Base-by-base conservation (phyloP, 163 green algal genomes). In the Scenedesmus sp. region DNA sequence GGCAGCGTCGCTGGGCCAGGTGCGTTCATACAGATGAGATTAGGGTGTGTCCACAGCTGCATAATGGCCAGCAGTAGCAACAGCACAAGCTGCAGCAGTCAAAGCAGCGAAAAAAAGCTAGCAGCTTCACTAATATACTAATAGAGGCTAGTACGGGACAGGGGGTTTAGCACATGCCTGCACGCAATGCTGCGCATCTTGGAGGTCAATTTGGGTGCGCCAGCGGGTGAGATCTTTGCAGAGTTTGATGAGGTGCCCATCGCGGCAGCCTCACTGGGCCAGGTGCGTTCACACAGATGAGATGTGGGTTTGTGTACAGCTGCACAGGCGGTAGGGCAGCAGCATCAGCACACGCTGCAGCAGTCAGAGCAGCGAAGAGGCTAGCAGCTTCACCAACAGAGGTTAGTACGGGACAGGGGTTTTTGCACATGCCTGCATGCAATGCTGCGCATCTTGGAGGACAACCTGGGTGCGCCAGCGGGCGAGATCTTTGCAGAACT, bases 1-100 rank as follows among this genome's bases (percentile, higher is more conserved):
- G 6, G 98, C 98, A 0, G 98, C 98, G 81, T 98, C 95, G 13
- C 95, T 99, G 91, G 98, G 98, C 0, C 98, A 99, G 94, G 93
- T 94, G 85, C 7, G 90, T 57, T 59, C 13, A 52, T 46, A 18
- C 52, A 54, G 86, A 57, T 82, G 55, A 18, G 59, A 46, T 46
- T 1, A 64, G 59, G 59, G 59, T 64, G 6, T 55, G n/a, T 34
- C 1, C 66, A 15, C 55, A 34, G 55, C 55, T 54, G 84, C 76
- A 5, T 2, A n/a, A n/a, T 0, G 7, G 81, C 46, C 1, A 3
- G 16, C 16, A 12, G 54, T 3, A 15, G 52, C 81, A 67, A 13
- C 16, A 3, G 56, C 26, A 16, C 76, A 56, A 26, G 76, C 76
- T 57, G 76, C n/a, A 57, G 76, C 76, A 84, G 76, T 6, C 26